A percentile compares a stretch with the other conserved stretches of the same genome.
Evolutionary conservation across 2,329 filamentous ascomycete genomes (phyloP).

Genomic region (Arachnomyces sp.): DNA sequence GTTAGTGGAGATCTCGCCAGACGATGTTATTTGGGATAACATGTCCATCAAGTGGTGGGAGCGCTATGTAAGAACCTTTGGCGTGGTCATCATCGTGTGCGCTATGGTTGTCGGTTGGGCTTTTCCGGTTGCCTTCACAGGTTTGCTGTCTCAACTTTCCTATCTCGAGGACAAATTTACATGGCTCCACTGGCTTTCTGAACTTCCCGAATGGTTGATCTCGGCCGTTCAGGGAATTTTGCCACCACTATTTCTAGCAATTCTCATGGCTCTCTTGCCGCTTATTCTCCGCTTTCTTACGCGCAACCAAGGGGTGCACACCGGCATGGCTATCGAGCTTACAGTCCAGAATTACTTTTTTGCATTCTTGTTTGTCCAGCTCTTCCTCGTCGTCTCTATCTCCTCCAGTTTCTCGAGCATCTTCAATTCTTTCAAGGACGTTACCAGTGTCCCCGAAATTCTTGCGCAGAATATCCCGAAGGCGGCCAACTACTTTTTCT

Average conservation of each 20-base stretch:
- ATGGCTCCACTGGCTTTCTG: slow-evolving; percentile 65
- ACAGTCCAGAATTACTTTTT: slow-evolving; percentile 94
- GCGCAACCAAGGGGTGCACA: slow-evolving; percentile 69
- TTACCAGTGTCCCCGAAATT: slow-evolving; percentile 63
- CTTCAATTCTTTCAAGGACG: slow-evolving; percentile 55
- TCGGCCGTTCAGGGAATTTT: slow-evolving; percentile 77
- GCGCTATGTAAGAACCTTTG: slow-evolving; percentile 62
- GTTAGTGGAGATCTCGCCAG: slow-evolving; percentile 85
- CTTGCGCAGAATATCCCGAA: slow-evolving; percentile 75
- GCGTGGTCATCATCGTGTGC: slow-evolving; percentile 58
- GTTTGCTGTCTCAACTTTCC: slow-evolving; percentile 69
- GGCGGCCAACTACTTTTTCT: slow-evolving; percentile 95
- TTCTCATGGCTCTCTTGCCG: slow-evolving; percentile 75
- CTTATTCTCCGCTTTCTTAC: slow-evolving; percentile 69
- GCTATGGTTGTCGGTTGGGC: slow-evolving; percentile 85
- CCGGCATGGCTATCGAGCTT: slow-evolving; percentile 67
- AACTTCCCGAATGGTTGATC: slow-evolving; percentile 53
- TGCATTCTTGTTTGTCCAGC: slow-evolving; percentile 83
- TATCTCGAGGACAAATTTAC: slow-evolving; percentile 56
- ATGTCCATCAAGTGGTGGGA: slow-evolving; percentile 96
- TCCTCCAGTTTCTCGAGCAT: slow-evolving; percentile 64
- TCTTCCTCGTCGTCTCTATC: slow-evolving; percentile 88
- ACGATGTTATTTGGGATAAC: slow-evolving; percentile 93
- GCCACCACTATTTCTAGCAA: slow-evolving; percentile 66
- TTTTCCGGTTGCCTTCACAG: slow-evolving; percentile 82